These are phyloP conservation scores for Penicillium hesseltinei DNA, from an alignment of 2,329 filamentous ascomycete species.

Conservation along the genomic window DNA sequence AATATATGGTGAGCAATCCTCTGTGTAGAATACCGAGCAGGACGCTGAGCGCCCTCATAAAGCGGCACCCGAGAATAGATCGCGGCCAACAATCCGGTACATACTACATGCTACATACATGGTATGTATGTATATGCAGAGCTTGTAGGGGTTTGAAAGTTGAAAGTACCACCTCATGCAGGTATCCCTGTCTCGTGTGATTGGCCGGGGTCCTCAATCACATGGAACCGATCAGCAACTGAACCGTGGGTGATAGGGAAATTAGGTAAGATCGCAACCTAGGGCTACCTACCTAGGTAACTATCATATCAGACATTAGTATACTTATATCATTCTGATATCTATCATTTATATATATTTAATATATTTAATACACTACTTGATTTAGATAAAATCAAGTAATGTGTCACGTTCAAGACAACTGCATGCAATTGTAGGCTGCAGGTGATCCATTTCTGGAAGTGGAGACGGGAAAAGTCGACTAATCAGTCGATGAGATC, in stretches of 20 bases:
- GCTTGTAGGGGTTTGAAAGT: too few species aligned
- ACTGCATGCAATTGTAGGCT: background rate
- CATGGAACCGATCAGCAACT: constrained; percentile 1
- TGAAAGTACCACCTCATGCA: background rate
- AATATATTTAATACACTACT: background rate
- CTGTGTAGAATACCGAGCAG: too few species aligned
- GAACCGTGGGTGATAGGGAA: background rate
- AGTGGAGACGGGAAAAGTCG: background rate
- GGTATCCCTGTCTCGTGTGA: background rate
- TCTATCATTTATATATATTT: background rate
- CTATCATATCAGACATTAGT: too few species aligned
- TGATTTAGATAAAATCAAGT: background rate
- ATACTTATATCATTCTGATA: too few species aligned
- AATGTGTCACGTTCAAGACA: background rate
- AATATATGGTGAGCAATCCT: too few species aligned
- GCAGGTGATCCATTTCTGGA: background rate
- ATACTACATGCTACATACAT: too few species aligned
- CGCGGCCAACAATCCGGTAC: too few species aligned
- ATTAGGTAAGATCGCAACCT: background rate
- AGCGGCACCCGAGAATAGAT: too few species aligned
- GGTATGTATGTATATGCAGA: too few species aligned
- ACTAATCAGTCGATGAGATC: constrained; percentile 15
- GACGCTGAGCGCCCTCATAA: too few species aligned
- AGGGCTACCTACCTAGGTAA: too few species aligned
- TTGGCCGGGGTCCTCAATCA: background rate